A percentile compares a stretch with the other conserved stretches of the same genome.
These are phyloP conservation scores for Erodium maritimum DNA, from an alignment of 345 rosid genomes.

Conservation along the genomic window DNA sequence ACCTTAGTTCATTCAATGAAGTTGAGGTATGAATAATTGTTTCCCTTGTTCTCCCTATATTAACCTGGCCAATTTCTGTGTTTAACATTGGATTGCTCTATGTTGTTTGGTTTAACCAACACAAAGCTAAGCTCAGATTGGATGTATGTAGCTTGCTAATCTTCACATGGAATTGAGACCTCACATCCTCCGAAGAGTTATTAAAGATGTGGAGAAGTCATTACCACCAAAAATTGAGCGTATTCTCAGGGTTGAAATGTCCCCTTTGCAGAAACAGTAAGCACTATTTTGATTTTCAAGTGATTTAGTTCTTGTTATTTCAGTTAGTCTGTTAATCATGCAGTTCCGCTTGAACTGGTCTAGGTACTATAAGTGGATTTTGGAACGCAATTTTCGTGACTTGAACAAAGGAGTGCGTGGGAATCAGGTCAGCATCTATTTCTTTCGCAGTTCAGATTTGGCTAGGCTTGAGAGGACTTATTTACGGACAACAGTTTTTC, in stretches of 20 bases:
- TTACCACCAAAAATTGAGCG: constrained; percentile 99
- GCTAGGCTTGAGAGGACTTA: neutral
- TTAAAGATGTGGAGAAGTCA: constrained; percentile 98
- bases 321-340: neutral
- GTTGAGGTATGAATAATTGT: constrained; percentile 45
- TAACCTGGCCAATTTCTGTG: constrained; percentile 1
- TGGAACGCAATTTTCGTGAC: constrained; percentile 97
- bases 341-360: neutral
- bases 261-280: constrained; percentile 98
- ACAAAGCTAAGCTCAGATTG: too few relatives aligned
- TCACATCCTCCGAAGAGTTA: constrained; percentile 92
- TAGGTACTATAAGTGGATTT: constrained; percentile 98
- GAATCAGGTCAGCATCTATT: constrained; percentile 63
- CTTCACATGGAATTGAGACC: constrained; percentile 98
- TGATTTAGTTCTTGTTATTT: neutral
- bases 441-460: neutral
- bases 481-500: neutral
- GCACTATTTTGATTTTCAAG: constrained; percentile 11
- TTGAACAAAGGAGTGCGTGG: constrained; percentile 99
- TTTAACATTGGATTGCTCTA: neutral
- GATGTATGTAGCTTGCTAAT: constrained; percentile 65
- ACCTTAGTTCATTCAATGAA: constrained; percentile 93
- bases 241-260: constrained; percentile 98
- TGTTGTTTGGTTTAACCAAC: constrained; percentile 6
- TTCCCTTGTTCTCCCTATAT: constrained; percentile 2